phyloP scores from a whole-genome alignment of 257 asterid species.

The Gardenia jasminoides region DNA sequence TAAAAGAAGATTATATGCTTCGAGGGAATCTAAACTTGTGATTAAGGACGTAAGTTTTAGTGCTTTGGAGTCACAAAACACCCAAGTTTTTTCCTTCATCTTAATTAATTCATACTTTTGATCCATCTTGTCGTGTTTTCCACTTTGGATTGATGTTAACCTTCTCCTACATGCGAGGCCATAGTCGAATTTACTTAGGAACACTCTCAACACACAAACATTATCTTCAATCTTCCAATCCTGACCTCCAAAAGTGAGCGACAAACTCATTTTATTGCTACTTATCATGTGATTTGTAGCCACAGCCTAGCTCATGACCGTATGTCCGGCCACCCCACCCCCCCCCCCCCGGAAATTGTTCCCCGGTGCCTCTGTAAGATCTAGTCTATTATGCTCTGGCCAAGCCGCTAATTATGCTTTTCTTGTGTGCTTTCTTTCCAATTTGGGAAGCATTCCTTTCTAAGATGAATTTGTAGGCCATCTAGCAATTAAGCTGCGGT shows the following conservation, averaged over 20 bases:
- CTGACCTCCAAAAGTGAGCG: constrained; percentile 54
- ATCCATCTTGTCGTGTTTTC: constrained; percentile 58
- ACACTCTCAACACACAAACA: not conserved
- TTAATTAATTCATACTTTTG: constrained; percentile 22
- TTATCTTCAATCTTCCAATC: constrained; percentile 31
- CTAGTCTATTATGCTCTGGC: constrained; percentile 9
- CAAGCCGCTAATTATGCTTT: constrained; percentile 18
- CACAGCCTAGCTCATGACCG: constrained; percentile 33
- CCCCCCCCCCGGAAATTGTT: too few relatives aligned
- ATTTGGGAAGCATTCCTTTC: constrained; percentile 27
- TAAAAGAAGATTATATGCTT: constrained; percentile 25
- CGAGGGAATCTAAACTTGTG: constrained; percentile 30
- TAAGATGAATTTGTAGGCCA: constrained; percentile 18
- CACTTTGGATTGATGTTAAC: constrained; percentile 31
- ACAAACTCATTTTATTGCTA: constrained; percentile 54
- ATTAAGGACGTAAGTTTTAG: constrained; percentile 21
- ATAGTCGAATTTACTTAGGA: constrained; percentile 28
- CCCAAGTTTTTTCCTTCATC: constrained; percentile 2
- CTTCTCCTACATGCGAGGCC: constrained; percentile 35
- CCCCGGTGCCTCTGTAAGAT: constrained; percentile 11
- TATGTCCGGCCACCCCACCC: constrained; percentile 40
- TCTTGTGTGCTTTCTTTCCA: constrained; percentile 27
- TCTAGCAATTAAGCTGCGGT: not conserved
- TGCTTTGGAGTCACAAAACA: constrained; percentile 27
- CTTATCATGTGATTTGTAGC: constrained; percentile 55